Base-by-base conservation (phyloP, 2,329 filamentous ascomycete genomes). In the Talaromyces islandicus region DNA sequence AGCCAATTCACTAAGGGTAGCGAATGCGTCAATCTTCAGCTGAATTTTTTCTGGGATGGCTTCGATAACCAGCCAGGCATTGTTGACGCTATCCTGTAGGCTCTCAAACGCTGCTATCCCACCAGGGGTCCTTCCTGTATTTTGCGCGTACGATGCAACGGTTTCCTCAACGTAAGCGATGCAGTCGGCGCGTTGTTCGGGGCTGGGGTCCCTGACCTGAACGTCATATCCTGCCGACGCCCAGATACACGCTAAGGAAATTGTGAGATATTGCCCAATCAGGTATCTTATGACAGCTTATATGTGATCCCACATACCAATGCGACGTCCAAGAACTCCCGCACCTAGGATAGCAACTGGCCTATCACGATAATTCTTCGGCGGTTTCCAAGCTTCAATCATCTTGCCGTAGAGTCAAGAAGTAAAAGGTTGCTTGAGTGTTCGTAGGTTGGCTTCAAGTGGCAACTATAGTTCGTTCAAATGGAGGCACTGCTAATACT, bases 301-400 rank as follows among this genome's bases (percentile, higher is more conserved):
- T n/a, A n/a, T n/a, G n/a, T n/a, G n/a, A n/a, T n/a, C n/a, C n/a
- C n/a, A n/a, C n/a, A n/a, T n/a, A 65, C 73, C 76, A 3, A 78
- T 67, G 7, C 76, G 73, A 11, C 75, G 69, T 38, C 77, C 77
- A 1, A 78, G 68, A 25, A 77, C 73, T 11, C 77, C 77, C 2
- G 73, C 75, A 1, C 77, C 77, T 24, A 78, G 66, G n/a, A 78
- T 65, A 6, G 71, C 67, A 3, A 78, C 75, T 5, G 76, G 74
- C 3, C 76, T 75, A 2, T 66, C 66, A 3, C 69, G 63, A 61
- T 75, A 72, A 56, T 69, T 60, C 4, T 57, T 56, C 1, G 70
- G 69, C 53, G 65, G 66, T 29, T 64, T 48, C 70, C 70, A 72
- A 21, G 48, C 5, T 7, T 17, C 10, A n/a, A 10, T 29, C 32